Evolutionary conservation across 352 stramenopile genomes (phyloP).

Genomic region (Globisporangium okanoganense): DNA sequence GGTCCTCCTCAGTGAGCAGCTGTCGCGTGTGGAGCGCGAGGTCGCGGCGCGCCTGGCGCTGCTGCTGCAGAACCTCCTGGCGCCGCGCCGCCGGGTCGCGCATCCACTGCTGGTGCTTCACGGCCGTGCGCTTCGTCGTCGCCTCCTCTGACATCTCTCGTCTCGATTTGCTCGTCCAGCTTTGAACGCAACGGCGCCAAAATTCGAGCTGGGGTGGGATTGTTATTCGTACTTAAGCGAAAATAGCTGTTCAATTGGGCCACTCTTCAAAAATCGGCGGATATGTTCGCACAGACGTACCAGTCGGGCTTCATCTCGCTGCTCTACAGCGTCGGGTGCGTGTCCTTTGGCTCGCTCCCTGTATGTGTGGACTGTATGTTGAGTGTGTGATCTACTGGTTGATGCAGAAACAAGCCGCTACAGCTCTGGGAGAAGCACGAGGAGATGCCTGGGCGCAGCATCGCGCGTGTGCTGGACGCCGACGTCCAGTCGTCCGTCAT

Average conservation of each 20-base stretch:
- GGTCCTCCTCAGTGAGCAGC: conserved; percentile 38
- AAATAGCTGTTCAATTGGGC: neutral
- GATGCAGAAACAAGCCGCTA: conserved; percentile 38
- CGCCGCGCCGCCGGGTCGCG: conserved; percentile 55
- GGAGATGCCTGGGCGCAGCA: conserved; percentile 20
- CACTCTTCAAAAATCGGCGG: neutral
- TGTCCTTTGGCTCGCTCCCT: neutral
- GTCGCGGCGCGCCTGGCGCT: conserved; percentile 73
- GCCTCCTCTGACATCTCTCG: neutral
- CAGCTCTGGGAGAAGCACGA: conserved; percentile 60
- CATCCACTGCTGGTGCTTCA: conserved; percentile 71
- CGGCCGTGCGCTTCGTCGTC: conserved; percentile 37
- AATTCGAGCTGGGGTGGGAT: too few relatives aligned
- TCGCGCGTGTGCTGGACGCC: conserved; percentile 49
- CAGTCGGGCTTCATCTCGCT: conserved; percentile 54
- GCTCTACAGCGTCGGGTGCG: conserved; percentile 61
- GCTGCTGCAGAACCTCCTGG: conserved; percentile 51
- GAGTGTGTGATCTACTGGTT: too few relatives aligned
- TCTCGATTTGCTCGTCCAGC: neutral
- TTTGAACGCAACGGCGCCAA: neutral
- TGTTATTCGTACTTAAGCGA: neutral
- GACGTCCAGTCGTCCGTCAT: conserved; percentile 57
- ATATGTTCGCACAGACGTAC: conserved; percentile 48
- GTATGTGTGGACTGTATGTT: neutral
- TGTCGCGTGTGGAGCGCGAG: conserved; percentile 74